Percentiles rank a stretch among this genome's conserved stretches.
These are phyloP conservation scores for Chlamydomonas asymmetrica DNA, from an alignment of 139 green algal genomes.

Conservation along the genomic window DNA sequence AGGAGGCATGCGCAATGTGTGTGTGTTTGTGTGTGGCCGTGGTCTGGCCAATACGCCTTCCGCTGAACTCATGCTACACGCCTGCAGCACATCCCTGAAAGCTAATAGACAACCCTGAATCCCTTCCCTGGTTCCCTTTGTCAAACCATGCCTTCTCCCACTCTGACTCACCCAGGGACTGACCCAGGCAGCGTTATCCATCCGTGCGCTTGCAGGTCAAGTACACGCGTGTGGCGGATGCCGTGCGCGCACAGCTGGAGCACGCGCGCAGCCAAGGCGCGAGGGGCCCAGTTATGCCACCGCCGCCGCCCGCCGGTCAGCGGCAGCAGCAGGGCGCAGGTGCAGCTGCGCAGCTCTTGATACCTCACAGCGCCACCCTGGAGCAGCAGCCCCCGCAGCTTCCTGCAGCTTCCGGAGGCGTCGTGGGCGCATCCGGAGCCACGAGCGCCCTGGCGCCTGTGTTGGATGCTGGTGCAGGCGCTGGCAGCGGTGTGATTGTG, in stretches of 20 bases:
- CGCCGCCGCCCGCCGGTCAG: neutral
- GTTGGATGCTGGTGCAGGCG: no score
- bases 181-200: neutral
- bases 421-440: neutral
- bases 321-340: neutral
- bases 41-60: neutral
- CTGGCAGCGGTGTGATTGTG: neutral
- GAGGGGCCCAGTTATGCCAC: neutral
- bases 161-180: no score
- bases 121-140: neutral
- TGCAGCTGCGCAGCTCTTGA: neutral
- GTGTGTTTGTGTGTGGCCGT: neutral
- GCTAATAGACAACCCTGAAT: neutral
- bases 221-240: neutral
- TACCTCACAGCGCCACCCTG: no score
- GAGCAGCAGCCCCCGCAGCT: slow-evolving; percentile 8
- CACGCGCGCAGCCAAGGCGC: neutral
- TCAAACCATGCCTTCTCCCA: neutral
- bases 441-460: neutral
- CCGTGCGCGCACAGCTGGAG: neutral
- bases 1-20: neutral
- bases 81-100: neutral
- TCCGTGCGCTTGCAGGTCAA: neutral
- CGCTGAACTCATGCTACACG: neutral
- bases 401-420: neutral